A percentile compares a stretch with the other conserved stretches of the same genome.
Evolutionary conservation across 306 rosid species (phyloP).

Genomic region (Cucumis hystrix): DNA sequence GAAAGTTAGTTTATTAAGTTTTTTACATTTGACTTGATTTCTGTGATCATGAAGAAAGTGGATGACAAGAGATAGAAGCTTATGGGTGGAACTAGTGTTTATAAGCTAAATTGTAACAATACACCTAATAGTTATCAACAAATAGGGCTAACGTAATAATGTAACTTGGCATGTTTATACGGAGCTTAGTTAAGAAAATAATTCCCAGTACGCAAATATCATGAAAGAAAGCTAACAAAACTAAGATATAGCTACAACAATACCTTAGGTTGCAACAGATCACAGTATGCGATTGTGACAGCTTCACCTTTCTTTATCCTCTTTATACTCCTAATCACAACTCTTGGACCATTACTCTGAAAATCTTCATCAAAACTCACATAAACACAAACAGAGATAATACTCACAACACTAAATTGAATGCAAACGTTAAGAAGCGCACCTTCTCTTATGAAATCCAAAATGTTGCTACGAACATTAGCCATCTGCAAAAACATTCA

Average conservation of each 20-base stretch:
- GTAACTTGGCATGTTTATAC: neutral
- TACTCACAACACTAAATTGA: neutral
- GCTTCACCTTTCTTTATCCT: constrained; percentile 52
- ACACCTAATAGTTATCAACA: too few species aligned
- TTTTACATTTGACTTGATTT: too few species aligned
- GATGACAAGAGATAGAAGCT: too few species aligned
- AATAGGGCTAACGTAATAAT: neutral
- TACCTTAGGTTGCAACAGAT: constrained; percentile 71
- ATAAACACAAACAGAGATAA: neutral
- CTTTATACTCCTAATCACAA: constrained; percentile 63
- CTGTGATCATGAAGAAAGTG: too few species aligned
- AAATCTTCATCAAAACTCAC: constrained; percentile 10
- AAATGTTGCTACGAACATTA: constrained; percentile 14
- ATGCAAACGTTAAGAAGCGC: neutral
- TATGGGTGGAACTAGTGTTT: too few species aligned
- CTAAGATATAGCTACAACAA: neutral
- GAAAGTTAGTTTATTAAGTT: too few species aligned
- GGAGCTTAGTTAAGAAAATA: neutral
- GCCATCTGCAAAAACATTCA: constrained; percentile 31
- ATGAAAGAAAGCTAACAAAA: neutral
- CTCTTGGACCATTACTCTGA: constrained; percentile 40
- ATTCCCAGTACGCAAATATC: neutral
- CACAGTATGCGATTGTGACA: constrained; percentile 63
- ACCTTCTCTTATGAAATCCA: constrained; percentile 31
- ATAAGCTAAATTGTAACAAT: too few species aligned